Evolutionary conservation across 352 stramenopile species (phyloP).

Genomic region (Globisporangium acanthophoron): DNA sequence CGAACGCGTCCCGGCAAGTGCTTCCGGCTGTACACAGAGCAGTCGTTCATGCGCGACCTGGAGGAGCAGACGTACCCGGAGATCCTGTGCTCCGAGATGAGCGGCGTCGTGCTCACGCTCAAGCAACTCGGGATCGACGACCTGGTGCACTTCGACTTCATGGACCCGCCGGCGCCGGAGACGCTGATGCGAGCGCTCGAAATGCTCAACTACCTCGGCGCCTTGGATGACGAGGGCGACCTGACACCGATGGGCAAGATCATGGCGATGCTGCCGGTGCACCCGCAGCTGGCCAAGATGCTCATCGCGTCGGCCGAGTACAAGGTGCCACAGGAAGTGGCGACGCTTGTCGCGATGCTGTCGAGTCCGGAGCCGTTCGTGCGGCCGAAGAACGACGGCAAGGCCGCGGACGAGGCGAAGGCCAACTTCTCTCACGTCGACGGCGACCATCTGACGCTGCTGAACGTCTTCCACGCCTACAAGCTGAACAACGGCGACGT

Average conservation of each 20-base stretch:
- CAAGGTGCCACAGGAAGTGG: slow-evolving; percentile 95
- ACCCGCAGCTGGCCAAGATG: slow-evolving; percentile 97
- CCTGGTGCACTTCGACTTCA: slow-evolving; percentile 99
- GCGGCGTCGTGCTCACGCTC: slow-evolving; percentile 95
- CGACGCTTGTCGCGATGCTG: slow-evolving; percentile 97
- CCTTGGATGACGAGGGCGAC: slow-evolving; percentile 96
- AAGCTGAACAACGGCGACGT: slow-evolving; percentile 87
- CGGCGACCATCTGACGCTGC: slow-evolving; percentile 96
- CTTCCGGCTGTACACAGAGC: slow-evolving; percentile 97
- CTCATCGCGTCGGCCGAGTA: slow-evolving; percentile 95
- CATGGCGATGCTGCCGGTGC: slow-evolving; percentile 96
- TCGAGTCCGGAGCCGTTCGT: slow-evolving; percentile 93
- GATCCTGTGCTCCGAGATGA: slow-evolving; percentile 97
- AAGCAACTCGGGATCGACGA: slow-evolving; percentile 99
- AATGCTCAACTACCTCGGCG: slow-evolving; percentile 97
- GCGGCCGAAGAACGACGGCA: slow-evolving; percentile 94
- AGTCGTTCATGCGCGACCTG: slow-evolving; percentile 96
- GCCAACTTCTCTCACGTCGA: slow-evolving; percentile 93
- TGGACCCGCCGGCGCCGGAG: slow-evolving; percentile 98
- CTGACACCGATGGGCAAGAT: slow-evolving; percentile 90
- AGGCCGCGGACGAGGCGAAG: slow-evolving; percentile 96
- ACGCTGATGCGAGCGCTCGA: slow-evolving; percentile 98
- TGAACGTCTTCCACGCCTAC: slow-evolving; percentile 99
- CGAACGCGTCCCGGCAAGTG: slow-evolving; percentile 92
- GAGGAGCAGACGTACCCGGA: slow-evolving; percentile 99